Conservation (phyloP, 768 basidiomycete species). For the Termitomyces sp. region DNA sequence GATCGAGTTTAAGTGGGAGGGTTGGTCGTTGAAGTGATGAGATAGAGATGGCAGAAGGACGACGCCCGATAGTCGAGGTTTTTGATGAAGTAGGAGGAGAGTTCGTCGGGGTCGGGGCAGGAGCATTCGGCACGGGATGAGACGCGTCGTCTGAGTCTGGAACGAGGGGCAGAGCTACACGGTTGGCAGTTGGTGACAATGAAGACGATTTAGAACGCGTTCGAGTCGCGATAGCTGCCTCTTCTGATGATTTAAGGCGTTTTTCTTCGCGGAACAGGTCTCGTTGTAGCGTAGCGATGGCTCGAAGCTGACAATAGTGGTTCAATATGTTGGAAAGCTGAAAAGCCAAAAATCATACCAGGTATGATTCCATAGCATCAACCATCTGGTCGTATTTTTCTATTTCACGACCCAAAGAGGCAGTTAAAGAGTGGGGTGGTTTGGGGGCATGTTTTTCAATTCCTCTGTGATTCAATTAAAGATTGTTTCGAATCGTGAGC, state of each 20-base stretch:
- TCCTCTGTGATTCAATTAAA: slow-evolving; percentile 33
- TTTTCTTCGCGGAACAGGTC: slow-evolving; percentile 63
- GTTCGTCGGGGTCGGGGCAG: slow-evolving; percentile 25
- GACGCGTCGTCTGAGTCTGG: slow-evolving; percentile 6
- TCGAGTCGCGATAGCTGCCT: slow-evolving; percentile 26
- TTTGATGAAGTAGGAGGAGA: slow-evolving; percentile 29
- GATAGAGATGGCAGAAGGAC: slow-evolving; percentile 75
- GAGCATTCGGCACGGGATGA: slow-evolving; percentile 4
- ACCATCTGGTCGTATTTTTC: slow-evolving; percentile 80
- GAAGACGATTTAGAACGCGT: slow-evolving; percentile 21
- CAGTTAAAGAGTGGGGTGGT: slow-evolving; percentile 63
- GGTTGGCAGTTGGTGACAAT: slow-evolving; percentile 19
- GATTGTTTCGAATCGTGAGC: not conserved
- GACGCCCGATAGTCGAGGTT: slow-evolving; percentile 37
- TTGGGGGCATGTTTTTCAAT: slow-evolving; percentile 52
- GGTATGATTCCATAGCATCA: slow-evolving; percentile 68
- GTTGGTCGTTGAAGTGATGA: slow-evolving; percentile 74
- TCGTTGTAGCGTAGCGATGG: slow-evolving; percentile 68
- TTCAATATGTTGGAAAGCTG: not conserved
- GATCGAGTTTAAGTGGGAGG: slow-evolving; percentile 74
- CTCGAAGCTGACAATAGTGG: slow-evolving; percentile 48
- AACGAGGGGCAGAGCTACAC: slow-evolving; percentile 12
- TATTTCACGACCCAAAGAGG: slow-evolving; percentile 66
- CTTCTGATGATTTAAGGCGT: slow-evolving; percentile 38
- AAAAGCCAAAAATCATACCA: slow-evolving; percentile 40